Evolutionary conservation across 73 alveolate species (phyloP).

Genomic region (Blepharisma japonicum): DNA sequence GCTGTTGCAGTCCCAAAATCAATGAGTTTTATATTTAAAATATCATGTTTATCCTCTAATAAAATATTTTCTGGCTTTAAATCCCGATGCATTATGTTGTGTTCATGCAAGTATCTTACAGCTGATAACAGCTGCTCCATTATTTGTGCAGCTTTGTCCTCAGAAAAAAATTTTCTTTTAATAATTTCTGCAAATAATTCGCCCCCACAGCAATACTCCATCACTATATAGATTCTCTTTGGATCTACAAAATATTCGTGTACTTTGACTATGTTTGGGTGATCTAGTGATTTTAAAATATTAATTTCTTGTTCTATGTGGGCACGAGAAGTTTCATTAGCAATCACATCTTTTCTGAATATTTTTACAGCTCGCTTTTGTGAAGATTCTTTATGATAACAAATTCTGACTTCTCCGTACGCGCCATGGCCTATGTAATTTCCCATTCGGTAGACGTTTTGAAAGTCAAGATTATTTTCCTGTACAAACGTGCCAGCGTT

Average conservation of each 20-base stretch:
- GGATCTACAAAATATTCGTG: slow-evolving; percentile 68
- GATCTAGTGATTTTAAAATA: slow-evolving; percentile 61
- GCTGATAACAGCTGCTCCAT: slow-evolving; percentile 77
- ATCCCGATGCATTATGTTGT: slow-evolving; percentile 81
- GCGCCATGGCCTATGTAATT: too few species aligned
- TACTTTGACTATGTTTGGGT: slow-evolving; percentile 63
- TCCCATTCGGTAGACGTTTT: too few species aligned
- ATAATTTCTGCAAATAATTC: slow-evolving; percentile 51
- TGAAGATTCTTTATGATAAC: too few species aligned
- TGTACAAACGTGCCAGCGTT: too few species aligned
- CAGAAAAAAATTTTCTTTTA: slow-evolving; percentile 55
- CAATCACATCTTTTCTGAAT: too few species aligned
- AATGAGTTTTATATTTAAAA: slow-evolving; percentile 55
- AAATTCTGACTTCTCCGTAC: too few species aligned
- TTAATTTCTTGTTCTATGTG: slow-evolving; percentile 71
- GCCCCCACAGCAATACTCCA: slow-evolving; percentile 80
- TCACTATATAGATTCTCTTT: slow-evolving; percentile 60
- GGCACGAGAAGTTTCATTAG: slow-evolving; percentile 7
- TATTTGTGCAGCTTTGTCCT: slow-evolving; percentile 64
- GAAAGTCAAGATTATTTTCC: too few species aligned
- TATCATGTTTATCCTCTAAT: slow-evolving; percentile 49
- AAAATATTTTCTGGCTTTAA: slow-evolving; percentile 83
- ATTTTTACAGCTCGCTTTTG: too few species aligned
- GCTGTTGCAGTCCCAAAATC: slow-evolving; percentile 68
- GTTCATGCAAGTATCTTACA: slow-evolving; percentile 71